Percentiles rank a stretch among this genome's conserved stretches.
Evolutionary conservation across 225 moss, liverwort and hornwort species (phyloP).

Genomic region (Polytrichum formosum): DNA sequence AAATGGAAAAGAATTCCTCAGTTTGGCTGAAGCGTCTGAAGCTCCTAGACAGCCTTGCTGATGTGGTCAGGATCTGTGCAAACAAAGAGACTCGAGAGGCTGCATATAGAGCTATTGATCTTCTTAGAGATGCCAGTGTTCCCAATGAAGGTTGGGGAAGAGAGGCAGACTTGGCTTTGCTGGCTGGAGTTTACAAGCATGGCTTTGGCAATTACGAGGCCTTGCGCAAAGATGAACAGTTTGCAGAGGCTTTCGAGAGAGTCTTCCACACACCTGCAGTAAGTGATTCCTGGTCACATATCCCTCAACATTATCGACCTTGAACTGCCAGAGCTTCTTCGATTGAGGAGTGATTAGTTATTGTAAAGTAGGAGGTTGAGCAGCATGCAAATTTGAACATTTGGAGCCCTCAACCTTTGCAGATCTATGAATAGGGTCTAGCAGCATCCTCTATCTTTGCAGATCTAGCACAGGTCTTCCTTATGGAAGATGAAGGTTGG

Average conservation of each 20-base stretch:
- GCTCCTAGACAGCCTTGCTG: constrained; percentile 71
- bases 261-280: constrained; percentile 42
- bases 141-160: constrained; percentile 69
- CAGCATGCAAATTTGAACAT: too few species aligned
- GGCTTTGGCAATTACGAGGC: constrained; percentile 80
- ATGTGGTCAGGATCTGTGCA: constrained; percentile 63
- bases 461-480: too few species aligned
- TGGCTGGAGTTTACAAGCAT: constrained; percentile 78
- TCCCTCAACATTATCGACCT: too few species aligned
- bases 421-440: too few species aligned
- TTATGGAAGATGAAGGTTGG: too few species aligned
- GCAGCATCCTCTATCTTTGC: too few species aligned
- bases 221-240: constrained; percentile 69
- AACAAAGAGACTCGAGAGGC: constrained; percentile 68
- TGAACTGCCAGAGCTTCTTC: too few species aligned
- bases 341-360: too few species aligned
- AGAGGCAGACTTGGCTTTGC: constrained; percentile 70
- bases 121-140: constrained; percentile 71
- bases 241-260: constrained; percentile 56
- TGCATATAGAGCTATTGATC: constrained; percentile 75
- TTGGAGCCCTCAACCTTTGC: too few species aligned
- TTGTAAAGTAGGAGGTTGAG: too few species aligned
- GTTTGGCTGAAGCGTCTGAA: constrained; percentile 79
- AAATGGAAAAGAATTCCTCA: constrained; percentile 72
- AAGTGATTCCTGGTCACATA: constrained; percentile 12